These are phyloP conservation scores for Didymella glomerata DNA, from an alignment of 2,329 filamentous ascomycete species.

Conservation along the genomic window DNA sequence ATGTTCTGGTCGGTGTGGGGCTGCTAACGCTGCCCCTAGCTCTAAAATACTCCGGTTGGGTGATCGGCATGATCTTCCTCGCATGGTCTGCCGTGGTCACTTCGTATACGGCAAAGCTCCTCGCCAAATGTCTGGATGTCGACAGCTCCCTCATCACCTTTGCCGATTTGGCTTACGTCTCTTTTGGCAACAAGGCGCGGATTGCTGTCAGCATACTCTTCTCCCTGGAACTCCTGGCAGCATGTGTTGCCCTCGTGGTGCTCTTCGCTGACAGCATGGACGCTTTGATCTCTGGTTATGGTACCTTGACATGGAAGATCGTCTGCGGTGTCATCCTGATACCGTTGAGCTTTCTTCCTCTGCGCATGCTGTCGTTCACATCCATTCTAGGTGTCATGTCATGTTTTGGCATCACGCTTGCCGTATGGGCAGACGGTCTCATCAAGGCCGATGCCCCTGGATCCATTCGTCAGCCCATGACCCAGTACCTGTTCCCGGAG, in stretches of 20 bases:
- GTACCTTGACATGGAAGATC: conserved; percentile 80
- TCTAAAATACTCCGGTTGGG: conserved; percentile 86
- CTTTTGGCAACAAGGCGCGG: conserved; percentile 83
- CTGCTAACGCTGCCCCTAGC: conserved; percentile 88
- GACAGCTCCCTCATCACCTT: conserved; percentile 90
- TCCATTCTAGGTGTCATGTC: conserved; percentile 92
- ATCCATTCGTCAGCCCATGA: conserved; percentile 81
- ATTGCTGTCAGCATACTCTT: conserved; percentile 86
- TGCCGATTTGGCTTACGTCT: conserved; percentile 89
- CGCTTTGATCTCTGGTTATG: conserved; percentile 76
- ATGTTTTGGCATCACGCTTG: conserved; percentile 85
- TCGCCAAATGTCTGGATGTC: conserved; percentile 88
- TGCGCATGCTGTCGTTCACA: conserved; percentile 86
- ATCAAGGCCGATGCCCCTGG: conserved; percentile 81
- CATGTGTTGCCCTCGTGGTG: conserved; percentile 87
- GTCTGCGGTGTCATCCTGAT: conserved; percentile 80
- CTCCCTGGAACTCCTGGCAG: conserved; percentile 83
- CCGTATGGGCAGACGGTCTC: conserved; percentile 86
- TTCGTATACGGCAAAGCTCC: conserved; percentile 82
- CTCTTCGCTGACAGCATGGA: conserved; percentile 94
- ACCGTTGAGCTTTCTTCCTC: conserved; percentile 83
- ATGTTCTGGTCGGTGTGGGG: conserved; percentile 89
- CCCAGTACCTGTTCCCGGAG: conserved; percentile 80
- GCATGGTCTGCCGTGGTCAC: conserved; percentile 78
- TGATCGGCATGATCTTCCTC: conserved; percentile 80